Percentiles rank a stretch among this genome's conserved stretches.
Evolutionary conservation across 257 asterid species (phyloP).

Genomic region (Scutellaria baicalensis): DNA sequence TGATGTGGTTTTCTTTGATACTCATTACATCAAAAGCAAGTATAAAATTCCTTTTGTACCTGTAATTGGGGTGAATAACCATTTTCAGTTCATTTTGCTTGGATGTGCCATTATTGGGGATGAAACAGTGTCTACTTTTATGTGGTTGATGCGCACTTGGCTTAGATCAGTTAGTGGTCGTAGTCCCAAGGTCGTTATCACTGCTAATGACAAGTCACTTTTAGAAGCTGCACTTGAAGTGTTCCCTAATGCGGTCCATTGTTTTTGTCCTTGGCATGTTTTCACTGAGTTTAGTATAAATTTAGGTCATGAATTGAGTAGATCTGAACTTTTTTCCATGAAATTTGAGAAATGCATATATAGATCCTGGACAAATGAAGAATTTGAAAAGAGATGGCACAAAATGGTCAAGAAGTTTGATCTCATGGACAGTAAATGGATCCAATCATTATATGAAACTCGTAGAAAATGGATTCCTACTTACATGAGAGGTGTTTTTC

Average conservation of each 20-base stretch:
- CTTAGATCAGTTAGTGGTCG: conserved; percentile 36
- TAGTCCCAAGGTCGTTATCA: conserved; percentile 33
- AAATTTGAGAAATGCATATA: conserved; percentile 23
- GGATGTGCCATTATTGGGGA: conserved; percentile 46
- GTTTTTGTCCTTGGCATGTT: conserved; percentile 37
- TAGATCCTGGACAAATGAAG: conserved; percentile 21
- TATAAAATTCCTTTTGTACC: conserved; percentile 37
- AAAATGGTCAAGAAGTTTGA: conserved; percentile 25
- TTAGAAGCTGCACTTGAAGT: conserved; percentile 28
- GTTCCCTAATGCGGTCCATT: conserved; percentile 38
- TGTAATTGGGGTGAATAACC: conserved; percentile 43
- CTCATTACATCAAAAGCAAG: conserved; percentile 27
- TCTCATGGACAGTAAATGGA: conserved; percentile 22
- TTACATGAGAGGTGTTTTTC: conserved; percentile 26
- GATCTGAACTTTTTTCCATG: conserved; percentile 14
- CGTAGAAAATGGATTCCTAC: conserved; percentile 35
- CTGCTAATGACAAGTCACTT: conserved; percentile 20
- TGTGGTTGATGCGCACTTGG: conserved; percentile 50
- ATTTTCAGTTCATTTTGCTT: conserved; percentile 40
- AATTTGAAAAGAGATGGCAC: conserved; percentile 34
- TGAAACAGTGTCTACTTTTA: conserved; percentile 22
- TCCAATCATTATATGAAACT: conserved; percentile 23
- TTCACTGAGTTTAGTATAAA: conserved; percentile 13
- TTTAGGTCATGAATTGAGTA: conserved; percentile 11
- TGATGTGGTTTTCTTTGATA: conserved; percentile 46